phyloP scores from a whole-genome alignment of 345 rosid genomes.

The Eucalyptus polybractea region DNA sequence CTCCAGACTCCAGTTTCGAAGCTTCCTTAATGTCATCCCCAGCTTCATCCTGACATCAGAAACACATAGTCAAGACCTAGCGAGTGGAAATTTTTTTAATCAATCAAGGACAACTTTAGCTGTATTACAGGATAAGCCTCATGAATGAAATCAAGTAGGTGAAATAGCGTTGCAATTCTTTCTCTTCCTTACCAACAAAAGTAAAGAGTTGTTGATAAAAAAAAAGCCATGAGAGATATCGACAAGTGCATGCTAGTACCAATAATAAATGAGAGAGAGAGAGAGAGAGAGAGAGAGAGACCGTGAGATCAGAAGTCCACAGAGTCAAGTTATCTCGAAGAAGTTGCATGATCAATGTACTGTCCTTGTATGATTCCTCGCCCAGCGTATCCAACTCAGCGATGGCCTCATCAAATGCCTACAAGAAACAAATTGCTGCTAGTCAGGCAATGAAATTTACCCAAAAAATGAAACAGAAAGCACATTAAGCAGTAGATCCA shows the following conservation, averaged over 20 bases:
- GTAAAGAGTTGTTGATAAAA: neutral
- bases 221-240: neutral
- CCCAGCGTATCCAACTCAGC: conserved; percentile 94
- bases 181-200: neutral
- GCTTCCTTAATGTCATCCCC: conserved; percentile 90
- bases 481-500: neutral
- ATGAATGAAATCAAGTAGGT: neutral
- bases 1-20: conserved; percentile 53
- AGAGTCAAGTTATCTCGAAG: conserved; percentile 94
- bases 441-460: neutral
- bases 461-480: neutral
- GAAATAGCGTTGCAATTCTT: neutral
- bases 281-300: conserved; percentile 1
- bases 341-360: conserved; percentile 96
- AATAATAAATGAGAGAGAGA: neutral
- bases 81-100: too few species aligned
- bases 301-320: conserved; percentile 95
- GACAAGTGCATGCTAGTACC: neutral
- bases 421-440: neutral
- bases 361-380: conserved; percentile 98
- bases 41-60: conserved; percentile 26
- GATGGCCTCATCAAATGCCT: conserved; percentile 99
- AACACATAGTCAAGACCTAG: neutral
- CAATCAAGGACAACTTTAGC: neutral
- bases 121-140: neutral